Evolutionary conservation across 768 basidiomycete species (phyloP).

Genomic region (Chalciporus sphaerocephalus): DNA sequence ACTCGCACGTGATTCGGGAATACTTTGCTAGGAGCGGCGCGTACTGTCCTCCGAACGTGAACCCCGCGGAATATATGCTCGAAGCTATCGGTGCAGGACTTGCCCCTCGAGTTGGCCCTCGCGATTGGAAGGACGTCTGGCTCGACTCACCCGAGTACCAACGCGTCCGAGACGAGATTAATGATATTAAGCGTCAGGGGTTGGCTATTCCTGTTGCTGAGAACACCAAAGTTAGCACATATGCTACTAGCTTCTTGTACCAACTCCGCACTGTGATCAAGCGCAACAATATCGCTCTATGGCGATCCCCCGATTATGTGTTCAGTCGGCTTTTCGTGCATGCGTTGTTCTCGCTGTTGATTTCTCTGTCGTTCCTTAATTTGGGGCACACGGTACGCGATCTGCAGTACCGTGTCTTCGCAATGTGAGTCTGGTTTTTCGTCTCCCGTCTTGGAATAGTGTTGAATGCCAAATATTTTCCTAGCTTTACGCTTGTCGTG

Average conservation of each 20-base stretch:
- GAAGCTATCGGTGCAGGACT: slow-evolving; percentile 86
- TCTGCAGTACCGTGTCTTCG: slow-evolving; percentile 77
- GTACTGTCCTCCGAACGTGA: slow-evolving; percentile 67
- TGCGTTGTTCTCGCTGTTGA: slow-evolving; percentile 61
- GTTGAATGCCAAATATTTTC: background rate
- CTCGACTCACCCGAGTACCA: slow-evolving; percentile 59
- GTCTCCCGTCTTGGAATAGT: background rate
- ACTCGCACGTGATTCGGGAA: slow-evolving; percentile 60
- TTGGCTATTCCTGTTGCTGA: slow-evolving; percentile 40
- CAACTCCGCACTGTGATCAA: slow-evolving; percentile 66
- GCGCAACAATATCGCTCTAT: slow-evolving; percentile 67
- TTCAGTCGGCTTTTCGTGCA: slow-evolving; percentile 80
- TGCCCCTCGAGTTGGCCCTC: slow-evolving; percentile 63
- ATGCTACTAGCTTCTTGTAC: slow-evolving; percentile 71
- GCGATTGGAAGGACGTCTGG: slow-evolving; percentile 89
- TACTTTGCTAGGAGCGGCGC: slow-evolving; percentile 78
- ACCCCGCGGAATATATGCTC: slow-evolving; percentile 77
- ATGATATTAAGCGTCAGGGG: slow-evolving; percentile 43
- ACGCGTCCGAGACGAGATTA: slow-evolving; percentile 41
- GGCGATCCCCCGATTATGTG: slow-evolving; percentile 82
- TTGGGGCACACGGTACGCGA: slow-evolving; percentile 61
- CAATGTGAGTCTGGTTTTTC: slow-evolving; percentile 46
- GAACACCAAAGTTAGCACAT: slow-evolving; percentile 42
- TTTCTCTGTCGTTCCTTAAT: slow-evolving; percentile 77
- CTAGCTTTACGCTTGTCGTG: slow-evolving; percentile 62